phyloP scores from a whole-genome alignment of 495 filamentous ascomycete genomes.

The Aspergillus incahuasiensis region DNA sequence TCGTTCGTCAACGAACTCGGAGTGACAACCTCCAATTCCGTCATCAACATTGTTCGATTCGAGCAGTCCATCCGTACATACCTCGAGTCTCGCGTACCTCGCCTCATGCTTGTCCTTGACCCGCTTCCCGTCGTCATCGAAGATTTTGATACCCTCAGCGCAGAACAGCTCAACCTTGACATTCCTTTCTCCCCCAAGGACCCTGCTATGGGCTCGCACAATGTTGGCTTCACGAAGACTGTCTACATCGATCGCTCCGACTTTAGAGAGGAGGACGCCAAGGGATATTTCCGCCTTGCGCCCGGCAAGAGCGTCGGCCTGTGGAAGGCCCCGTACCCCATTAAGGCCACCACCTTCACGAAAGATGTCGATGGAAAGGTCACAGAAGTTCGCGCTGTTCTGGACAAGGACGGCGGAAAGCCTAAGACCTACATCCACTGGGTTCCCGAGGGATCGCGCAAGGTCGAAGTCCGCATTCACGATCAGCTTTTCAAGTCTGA shows the following conservation, averaged over 20 bases:
- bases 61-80: conserved; percentile 76
- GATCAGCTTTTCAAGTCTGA: conserved; percentile 83
- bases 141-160: conserved; percentile 63
- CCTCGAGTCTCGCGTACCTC: conserved; percentile 77
- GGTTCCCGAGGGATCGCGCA: conserved; percentile 66
- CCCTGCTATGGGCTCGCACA: conserved; percentile 30
- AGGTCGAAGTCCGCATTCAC: conserved; percentile 75
- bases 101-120: conserved; percentile 75
- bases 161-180: conserved; percentile 51
- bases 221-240: conserved; percentile 64
- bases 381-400: conserved; percentile 36
- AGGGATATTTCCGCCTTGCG: conserved; percentile 90
- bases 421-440: conserved; percentile 66
- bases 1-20: conserved; percentile 86
- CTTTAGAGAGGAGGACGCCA: conserved; percentile 79
- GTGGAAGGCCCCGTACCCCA: conserved; percentile 74
- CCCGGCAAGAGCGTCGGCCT: conserved; percentile 88
- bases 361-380: conserved; percentile 58
- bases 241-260: conserved; percentile 92
- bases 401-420: conserved; percentile 37
- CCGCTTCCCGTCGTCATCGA: conserved; percentile 68
- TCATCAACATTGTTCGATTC: conserved; percentile 70
- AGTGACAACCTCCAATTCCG: conserved; percentile 68
- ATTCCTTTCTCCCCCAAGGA: conserved; percentile 55
- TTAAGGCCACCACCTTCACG: conserved; percentile 57